A percentile compares a stretch with the other conserved stretches of the same genome.
Evolutionary conservation across 176 grass and related monocot genomes (phyloP).

Genomic region (Oryza australiensis): DNA sequence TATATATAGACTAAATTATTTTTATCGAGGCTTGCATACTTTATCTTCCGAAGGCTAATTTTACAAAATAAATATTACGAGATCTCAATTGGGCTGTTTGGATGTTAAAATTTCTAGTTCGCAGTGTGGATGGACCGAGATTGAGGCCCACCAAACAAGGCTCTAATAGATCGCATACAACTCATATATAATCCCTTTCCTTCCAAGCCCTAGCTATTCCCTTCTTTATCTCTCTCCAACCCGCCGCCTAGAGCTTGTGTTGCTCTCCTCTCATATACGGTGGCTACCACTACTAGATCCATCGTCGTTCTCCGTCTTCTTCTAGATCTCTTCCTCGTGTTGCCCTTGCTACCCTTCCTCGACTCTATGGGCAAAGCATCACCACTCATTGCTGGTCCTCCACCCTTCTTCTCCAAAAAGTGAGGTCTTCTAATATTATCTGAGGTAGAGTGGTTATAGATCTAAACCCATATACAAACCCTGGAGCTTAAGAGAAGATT

Average conservation of each 20-base stretch:
- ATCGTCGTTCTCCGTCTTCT: not conserved
- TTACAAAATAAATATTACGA: not conserved
- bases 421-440: not conserved
- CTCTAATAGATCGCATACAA: not conserved
- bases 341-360: not conserved
- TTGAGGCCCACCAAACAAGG: not conserved
- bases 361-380: not conserved
- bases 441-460: not conserved
- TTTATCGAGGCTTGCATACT: not conserved
- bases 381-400: not conserved
- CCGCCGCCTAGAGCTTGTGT: not conserved
- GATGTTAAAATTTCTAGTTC: not conserved
- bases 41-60: not conserved
- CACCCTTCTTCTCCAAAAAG: not conserved
- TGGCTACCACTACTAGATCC: not conserved
- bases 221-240: not conserved
- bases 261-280: not conserved
- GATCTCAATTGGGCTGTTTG: not conserved
- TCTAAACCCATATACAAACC: not conserved
- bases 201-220: not conserved
- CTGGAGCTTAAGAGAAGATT: not conserved
- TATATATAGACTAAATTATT: not conserved
- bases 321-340: not conserved
- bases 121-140: not conserved
- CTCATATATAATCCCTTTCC: not conserved